Evolutionary conservation across 805 yeast genomes (phyloP).

Genomic region (Metahyphopichia silvanorum): DNA sequence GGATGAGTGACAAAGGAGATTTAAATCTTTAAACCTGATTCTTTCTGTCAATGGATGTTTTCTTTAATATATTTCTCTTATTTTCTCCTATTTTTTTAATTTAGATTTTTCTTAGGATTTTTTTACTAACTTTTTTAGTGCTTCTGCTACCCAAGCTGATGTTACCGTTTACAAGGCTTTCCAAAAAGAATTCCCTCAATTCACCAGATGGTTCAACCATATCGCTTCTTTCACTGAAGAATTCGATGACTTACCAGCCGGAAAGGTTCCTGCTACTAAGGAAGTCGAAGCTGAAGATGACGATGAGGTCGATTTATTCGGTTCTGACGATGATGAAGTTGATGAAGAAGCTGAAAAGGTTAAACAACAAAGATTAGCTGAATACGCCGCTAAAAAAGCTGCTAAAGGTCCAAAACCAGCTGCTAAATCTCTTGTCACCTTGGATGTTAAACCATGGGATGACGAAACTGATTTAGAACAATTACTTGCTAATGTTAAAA

Average conservation of each 20-base stretch:
- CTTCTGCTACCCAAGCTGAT: conserved; percentile 93
- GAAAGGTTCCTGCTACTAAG: conserved; percentile 53
- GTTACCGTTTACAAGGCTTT: conserved; percentile 91
- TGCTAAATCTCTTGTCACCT: conserved; percentile 94
- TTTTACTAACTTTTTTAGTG: conserved; percentile 45
- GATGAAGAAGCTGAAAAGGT: conserved; percentile 97
- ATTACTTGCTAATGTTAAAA: conserved; percentile 82
- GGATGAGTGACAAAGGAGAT: conserved; percentile 75
- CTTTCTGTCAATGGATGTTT: too few relatives aligned
- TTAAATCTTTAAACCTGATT: conserved; percentile 26
- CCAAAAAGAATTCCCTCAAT: conserved; percentile 88
- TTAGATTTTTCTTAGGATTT: not conserved
- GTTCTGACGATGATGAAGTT: conserved; percentile 89
- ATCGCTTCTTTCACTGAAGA: conserved; percentile 89
- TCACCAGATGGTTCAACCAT: conserved; percentile 98
- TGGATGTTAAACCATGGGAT: conserved; percentile 99
- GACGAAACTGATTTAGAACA: conserved; percentile 96
- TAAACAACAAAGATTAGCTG: conserved; percentile 97
- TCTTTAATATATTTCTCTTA: not conserved
- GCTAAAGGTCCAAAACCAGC: conserved; percentile 97
- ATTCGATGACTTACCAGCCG: conserved; percentile 80
- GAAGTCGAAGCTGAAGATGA: conserved; percentile 73
- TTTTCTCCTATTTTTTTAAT: conserved; percentile 1
- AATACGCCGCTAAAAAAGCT: conserved; percentile 96
- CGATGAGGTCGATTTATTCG: conserved; percentile 89